Base-by-base conservation (phyloP, 495 filamentous ascomycete genomes). In the Annulohypoxylon moriforme region DNA sequence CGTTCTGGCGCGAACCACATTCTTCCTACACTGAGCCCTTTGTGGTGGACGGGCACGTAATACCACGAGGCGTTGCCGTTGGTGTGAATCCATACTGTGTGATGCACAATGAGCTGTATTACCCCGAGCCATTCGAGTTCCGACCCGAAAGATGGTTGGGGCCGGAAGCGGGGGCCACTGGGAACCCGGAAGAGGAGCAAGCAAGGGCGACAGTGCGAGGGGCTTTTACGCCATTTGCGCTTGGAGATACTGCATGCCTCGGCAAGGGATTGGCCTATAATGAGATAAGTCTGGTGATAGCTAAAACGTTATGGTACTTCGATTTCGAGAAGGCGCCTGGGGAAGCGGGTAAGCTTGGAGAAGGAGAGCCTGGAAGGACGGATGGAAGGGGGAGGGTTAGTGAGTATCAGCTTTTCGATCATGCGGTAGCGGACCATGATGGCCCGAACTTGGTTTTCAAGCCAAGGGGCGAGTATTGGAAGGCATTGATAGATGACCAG, bases 101-200 rank as follows among this genome's bases (percentile, higher is more conserved):
- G 22, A 78, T 84, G 25, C 83, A 82, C 60, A 80, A 84, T 67
- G 71, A 76, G 4, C 65, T 25, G 0, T 83, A 82, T 66, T 85
- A 77, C 68, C 75, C 76, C 0, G 71, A 82, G 0, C 78, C 85
- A 0, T 83, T 82, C 44, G 62, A 16, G 0, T 85, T 79, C 68
- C 49, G 47, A 8, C 82, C 83, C 0, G 81, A 85, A 63, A 79
- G 82, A 20, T 85, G 83, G 83, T 58, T 83, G 1, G 52, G 31
- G 14, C 52, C 53, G 1, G 18, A 13, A 33, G 53, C 20, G 1
- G 36, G 36, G 53, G 33, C 20, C 5, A 7, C 36, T 24, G 22
- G n/a, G n/a, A n/a, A 16, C 1, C 22, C 11, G 1, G 16, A 29
- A 13, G 50, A 31, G 14, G 50, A 53, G 25, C 11, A 40, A 40